Base-by-base conservation (phyloP, 2,329 filamentous ascomycete species). In the Pseudogymnoascus sp. region DNA sequence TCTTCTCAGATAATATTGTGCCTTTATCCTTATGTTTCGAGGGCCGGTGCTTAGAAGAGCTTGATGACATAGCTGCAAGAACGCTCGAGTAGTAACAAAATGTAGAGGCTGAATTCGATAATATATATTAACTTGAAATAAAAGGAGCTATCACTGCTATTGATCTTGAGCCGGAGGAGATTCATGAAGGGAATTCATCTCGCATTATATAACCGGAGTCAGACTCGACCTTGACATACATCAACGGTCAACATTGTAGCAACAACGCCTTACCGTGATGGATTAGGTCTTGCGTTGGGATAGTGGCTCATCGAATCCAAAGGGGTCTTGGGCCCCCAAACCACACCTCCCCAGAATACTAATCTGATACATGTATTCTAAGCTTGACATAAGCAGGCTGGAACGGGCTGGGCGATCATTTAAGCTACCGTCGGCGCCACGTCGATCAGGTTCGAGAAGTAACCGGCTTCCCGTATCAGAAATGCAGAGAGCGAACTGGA, bases 371-470 rank as follows among this genome's bases (percentile, higher is more conserved):
- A 56, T 19, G n/a, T 56, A 33, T 56, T 56, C 8, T 56, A 56
- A 56, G n/a, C 46, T 56, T 56, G 46, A 50, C 46, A 56, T 56
- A 56, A 56, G 46, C 46, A 56, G n/a, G 19, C n/a, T 19, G n/a
- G 26, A 6, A 33, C 16, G 22, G 26, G 46, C 11, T 56, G n/a
- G 46, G 22, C 33, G 26, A 28, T 12, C 14, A 56, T 6, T 12
- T 8, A 56, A 19, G 46, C 26, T 56, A 19, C 46, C 4, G 10
- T 28, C 7, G 3, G 22, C 22, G 43, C 26, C 43, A 50, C 24
- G 24, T 6, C 8, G 26, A 56, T 33, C 16, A 19, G 26, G 26
- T 19, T 33, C 26, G 46, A 19, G 10, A 56, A 56, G n/a, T 33
- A 31, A 33, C 46, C 46, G 46, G 46, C 10, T 33, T 19, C 46